phyloP scores from a whole-genome alignment of 1,284 basidiomycete genomes.

The Schizophyllum amplum region DNA sequence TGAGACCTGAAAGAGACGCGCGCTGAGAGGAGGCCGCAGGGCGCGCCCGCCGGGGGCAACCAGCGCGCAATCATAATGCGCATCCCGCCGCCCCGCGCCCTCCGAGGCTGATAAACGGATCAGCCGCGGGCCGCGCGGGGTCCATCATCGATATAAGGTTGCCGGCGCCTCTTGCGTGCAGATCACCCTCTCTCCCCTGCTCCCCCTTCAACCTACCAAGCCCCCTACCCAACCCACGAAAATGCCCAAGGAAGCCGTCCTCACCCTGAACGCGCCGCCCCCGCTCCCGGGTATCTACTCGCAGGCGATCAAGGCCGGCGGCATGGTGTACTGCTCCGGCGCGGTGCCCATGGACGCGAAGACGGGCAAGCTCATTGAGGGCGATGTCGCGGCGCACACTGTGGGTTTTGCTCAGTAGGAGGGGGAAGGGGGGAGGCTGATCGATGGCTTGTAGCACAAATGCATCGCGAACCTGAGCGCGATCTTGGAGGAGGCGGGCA shows the following conservation, averaged over 20 bases:
- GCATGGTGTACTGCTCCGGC: neutral
- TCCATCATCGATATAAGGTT: neutral
- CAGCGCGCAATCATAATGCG: neutral
- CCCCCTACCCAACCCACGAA: neutral
- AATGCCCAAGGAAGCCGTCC: neutral
- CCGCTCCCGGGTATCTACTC: neutral
- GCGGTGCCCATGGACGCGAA: neutral
- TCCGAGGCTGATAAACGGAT: neutral
- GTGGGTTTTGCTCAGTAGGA: neutral
- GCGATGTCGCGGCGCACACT: neutral
- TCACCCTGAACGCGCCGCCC: neutral
- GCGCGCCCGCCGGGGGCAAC: neutral
- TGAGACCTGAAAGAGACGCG: neutral
- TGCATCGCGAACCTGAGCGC: neutral
- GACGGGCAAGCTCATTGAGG: neutral
- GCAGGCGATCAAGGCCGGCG: neutral
- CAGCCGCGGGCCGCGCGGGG: neutral
- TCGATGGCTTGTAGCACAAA: neutral
- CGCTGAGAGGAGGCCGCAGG: neutral
- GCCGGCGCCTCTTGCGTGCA: neutral
- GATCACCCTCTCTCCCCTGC: neutral
- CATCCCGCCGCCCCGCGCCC: neutral
- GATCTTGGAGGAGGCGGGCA: neutral
- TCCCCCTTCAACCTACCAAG: neutral
- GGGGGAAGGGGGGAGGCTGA: neutral